Base-by-base conservation (phyloP, 2,329 filamentous ascomycete species). In the Cladosporium sp. region DNA sequence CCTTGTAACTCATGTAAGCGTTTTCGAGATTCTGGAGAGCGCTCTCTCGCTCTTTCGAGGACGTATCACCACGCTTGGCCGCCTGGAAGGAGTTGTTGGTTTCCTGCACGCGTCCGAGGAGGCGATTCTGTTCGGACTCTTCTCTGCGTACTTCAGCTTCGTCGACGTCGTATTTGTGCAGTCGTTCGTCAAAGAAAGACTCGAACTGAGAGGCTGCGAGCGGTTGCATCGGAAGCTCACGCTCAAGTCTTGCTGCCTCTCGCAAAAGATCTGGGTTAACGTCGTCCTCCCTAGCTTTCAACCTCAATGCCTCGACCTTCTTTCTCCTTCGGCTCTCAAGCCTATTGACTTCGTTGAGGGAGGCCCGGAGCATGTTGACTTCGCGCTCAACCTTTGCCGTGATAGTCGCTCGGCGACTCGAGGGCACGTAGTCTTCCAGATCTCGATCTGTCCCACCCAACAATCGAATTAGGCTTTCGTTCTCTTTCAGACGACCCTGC, bases 1-100 rank as follows among this genome's bases (percentile, higher is more conserved):
- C 94, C 79, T 97, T 97, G 82, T 98, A 98, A 79, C 94, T 96
- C 78, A 93, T 88, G 76, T 96, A 98, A 0, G 92, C 94, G 69
- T 91, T 93, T 77, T 98, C 94, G 11, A 99, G 82, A 67, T 86
- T 88, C 78, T 99, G 95, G 58, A 99, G 80, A 0, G 92, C 93
- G 70, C 90, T 86, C 76, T 98, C 94, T 16, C 95, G 88, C 74
- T 96, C 93, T 67, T 84, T 85, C 1, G 84, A 86, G 6, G 86
- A 87, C 0, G 84, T 83, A 69, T 92, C 91, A 3, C 89, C 88
- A 46, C 83, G 85, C 62, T 89, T 86, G 69, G 91, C 91, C 23
- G 85, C 83, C 67, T 91, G 86, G 71, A 98, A 97, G 21, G 90
- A 88, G 16, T 86, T 85, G 75, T 96, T 96, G 6, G 91, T 88